Evolutionary conservation across 805 yeast species (phyloP).

Genomic region (Cyberlindnera americana): DNA sequence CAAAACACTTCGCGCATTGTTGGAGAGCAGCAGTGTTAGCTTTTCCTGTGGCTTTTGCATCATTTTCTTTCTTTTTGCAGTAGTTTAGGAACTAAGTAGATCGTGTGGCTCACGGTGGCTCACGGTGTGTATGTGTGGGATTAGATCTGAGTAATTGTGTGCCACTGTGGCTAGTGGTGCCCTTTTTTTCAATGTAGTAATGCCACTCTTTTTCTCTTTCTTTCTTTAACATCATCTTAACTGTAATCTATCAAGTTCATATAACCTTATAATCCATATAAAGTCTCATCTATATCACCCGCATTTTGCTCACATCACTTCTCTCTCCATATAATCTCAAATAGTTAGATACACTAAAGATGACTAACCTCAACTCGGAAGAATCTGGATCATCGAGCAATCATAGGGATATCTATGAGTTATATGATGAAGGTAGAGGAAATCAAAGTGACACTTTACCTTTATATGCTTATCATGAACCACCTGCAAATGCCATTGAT

Average conservation of each 20-base stretch:
- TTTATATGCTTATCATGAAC: slow-evolving; percentile 9
- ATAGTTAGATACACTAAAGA: background rate
- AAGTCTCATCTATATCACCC: background rate
- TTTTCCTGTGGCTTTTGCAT: background rate
- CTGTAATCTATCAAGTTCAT: no score
- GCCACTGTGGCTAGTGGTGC: slow-evolving; percentile 1
- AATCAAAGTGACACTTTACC: slow-evolving; percentile 7
- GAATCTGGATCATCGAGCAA: slow-evolving; percentile 9
- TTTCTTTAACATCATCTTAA: no score
- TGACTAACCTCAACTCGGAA: slow-evolving; percentile 1
- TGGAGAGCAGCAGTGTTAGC: background rate
- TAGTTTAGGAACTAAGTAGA: background rate
- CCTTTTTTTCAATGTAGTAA: no score
- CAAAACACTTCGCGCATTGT: slow-evolving; percentile 1
- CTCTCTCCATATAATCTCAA: no score
- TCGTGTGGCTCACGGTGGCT: background rate
- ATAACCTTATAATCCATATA: background rate
- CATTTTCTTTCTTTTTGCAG: no score
- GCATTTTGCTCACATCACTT: no score
- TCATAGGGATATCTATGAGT: slow-evolving; percentile 12
- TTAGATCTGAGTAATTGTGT: background rate
- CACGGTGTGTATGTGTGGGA: background rate
- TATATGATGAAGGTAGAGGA: slow-evolving; percentile 15
- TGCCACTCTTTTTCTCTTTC: background rate
- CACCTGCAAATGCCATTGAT: slow-evolving; percentile 8